A percentile compares a stretch with the other conserved stretches of the same genome.
phyloP scores from a whole-genome alignment of 306 rosid species.

The Gastrolobium bilobum region DNA sequence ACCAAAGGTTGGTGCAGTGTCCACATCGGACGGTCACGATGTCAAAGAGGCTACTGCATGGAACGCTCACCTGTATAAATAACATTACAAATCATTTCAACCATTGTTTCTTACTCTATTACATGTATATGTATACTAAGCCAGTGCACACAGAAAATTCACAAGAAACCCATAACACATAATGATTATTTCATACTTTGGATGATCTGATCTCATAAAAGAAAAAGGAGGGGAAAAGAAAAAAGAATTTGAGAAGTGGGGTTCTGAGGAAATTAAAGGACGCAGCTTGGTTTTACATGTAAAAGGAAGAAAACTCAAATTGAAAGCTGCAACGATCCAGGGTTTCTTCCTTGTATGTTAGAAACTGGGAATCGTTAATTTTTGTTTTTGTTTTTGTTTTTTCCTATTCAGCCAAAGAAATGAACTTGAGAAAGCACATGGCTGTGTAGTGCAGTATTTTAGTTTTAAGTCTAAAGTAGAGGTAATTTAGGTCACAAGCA shows the following conservation, averaged over 20 bases:
- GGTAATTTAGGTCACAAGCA: constrained; percentile 44
- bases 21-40: constrained; percentile 99
- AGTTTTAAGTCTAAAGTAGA: constrained; percentile 45
- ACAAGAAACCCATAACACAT: constrained; percentile 6
- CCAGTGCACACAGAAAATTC: background rate
- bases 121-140: background rate
- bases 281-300: constrained; percentile 19
- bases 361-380: constrained; percentile 37
- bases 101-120: background rate
- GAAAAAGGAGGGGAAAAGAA: too few relatives aligned
- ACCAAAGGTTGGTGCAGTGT: constrained; percentile 99
- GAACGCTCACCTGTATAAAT: constrained; percentile 92
- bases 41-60: constrained; percentile 93
- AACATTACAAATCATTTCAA: background rate
- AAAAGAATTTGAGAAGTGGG: background rate
- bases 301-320: constrained; percentile 35
- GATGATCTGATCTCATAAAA: background rate
- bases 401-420: constrained; percentile 43
- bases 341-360: background rate
- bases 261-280: background rate
- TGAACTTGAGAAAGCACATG: constrained; percentile 22
- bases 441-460: background rate
- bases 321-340: constrained; percentile 12
- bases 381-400: background rate
- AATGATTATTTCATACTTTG: background rate